Percentiles rank a stretch among this genome's conserved stretches.
phyloP scores from a whole-genome alignment of 805 yeast genomes.

The Wickerhamomyces silvicola region DNA sequence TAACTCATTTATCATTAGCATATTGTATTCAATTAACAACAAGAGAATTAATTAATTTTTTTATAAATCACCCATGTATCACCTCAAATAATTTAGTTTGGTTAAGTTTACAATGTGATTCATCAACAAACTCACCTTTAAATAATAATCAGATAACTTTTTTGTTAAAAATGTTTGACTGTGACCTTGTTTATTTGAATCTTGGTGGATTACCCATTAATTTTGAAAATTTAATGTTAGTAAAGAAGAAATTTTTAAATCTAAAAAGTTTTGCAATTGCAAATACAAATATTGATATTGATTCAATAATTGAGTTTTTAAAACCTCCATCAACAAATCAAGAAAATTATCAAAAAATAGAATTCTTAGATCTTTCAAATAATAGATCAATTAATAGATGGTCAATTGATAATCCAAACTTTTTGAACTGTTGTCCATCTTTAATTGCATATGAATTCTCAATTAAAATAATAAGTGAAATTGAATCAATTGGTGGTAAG shows the following conservation, averaged over 20 bases:
- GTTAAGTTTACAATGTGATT: constrained; percentile 61
- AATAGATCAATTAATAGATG: constrained; percentile 54
- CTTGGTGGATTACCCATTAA: constrained; percentile 59
- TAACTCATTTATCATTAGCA: constrained; percentile 70
- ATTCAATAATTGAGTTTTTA: constrained; percentile 27
- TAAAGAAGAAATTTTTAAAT: constrained; percentile 32
- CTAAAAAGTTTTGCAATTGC: constrained; percentile 31
- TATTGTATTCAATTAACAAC: constrained; percentile 65
- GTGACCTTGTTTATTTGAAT: constrained; percentile 43
- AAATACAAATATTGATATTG: constrained; percentile 28
- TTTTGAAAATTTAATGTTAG: constrained; percentile 29
- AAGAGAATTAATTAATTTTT: constrained; percentile 61
- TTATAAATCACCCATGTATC: constrained; percentile 64
- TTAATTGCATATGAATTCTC: constrained; percentile 63
- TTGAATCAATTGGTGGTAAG: constrained; percentile 28
- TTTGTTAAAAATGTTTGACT: constrained; percentile 32
- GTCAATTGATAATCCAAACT: constrained; percentile 43
- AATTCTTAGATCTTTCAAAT: constrained; percentile 61
- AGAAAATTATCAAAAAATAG: constrained; percentile 29
- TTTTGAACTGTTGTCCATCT: constrained; percentile 39
- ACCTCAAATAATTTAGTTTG: constrained; percentile 46
- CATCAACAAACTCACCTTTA: constrained; percentile 56
- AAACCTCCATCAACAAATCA: constrained; percentile 14
- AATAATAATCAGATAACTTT: constrained; percentile 45
- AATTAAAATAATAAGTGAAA: constrained; percentile 45